Conservation (phyloP, 768 basidiomycete genomes). For the Tulasnella sp. region DNA sequence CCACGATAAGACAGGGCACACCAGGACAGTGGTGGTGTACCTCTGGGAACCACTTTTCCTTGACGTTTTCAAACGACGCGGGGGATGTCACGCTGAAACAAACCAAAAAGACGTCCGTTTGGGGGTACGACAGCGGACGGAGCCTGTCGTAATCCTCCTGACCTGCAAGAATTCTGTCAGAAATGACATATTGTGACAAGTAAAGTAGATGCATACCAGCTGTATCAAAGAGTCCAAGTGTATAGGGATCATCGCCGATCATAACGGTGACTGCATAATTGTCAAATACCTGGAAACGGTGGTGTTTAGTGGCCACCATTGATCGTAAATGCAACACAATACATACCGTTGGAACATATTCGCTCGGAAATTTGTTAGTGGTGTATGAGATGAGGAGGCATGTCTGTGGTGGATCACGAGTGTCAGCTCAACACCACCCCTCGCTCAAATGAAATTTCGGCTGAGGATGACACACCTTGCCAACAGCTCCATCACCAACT, state of each 20-base stretch:
- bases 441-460: neutral
- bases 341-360: conserved; percentile 96
- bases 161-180: conserved; percentile 34
- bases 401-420: too few relatives aligned
- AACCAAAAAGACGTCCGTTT: conserved; percentile 98
- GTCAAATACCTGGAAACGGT: conserved; percentile 77
- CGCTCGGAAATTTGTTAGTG: conserved; percentile 95
- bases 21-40: conserved; percentile 99
- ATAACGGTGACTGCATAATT: conserved; percentile 99
- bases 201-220: conserved; percentile 51
- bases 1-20: conserved; percentile 97
- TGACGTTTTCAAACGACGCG: conserved; percentile 99
- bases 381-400: conserved; percentile 96
- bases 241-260: conserved; percentile 99
- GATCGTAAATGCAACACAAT: too few relatives aligned
- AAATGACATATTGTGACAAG: neutral
- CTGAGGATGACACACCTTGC: conserved; percentile 59
- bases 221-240: conserved; percentile 95
- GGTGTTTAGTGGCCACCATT: too few relatives aligned
- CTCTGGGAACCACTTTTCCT: conserved; percentile 99
- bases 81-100: conserved; percentile 99
- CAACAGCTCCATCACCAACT: conserved; percentile 95
- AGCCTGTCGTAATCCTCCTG: conserved; percentile 99
- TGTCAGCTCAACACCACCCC: neutral
- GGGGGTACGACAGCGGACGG: conserved; percentile 96